phyloP scores from a whole-genome alignment of 768 basidiomycete genomes.

The Boletus rubescentipes region DNA sequence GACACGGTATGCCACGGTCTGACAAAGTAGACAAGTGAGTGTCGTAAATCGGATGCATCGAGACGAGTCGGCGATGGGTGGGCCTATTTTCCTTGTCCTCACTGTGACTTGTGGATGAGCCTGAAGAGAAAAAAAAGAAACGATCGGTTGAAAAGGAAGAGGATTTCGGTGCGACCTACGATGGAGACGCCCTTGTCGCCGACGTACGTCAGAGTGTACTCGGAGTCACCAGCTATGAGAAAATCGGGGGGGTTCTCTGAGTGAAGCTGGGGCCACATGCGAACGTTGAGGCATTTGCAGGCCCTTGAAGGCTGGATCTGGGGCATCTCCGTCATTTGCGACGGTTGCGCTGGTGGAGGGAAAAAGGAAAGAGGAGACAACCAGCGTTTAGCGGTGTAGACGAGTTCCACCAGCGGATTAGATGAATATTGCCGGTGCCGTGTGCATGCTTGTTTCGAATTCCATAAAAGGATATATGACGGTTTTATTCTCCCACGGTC shows the following conservation, averaged over 20 bases:
- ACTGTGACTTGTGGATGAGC: constrained; percentile 69
- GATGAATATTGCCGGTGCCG: constrained; percentile 35
- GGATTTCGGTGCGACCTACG: constrained; percentile 41
- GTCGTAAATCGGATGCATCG: constrained; percentile 59
- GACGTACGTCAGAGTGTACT: constrained; percentile 58
- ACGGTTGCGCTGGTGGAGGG: constrained; percentile 17
- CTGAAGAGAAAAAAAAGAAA: constrained; percentile 37
- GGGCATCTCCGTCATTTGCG: constrained; percentile 24
- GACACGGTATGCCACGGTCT: constrained; percentile 65
- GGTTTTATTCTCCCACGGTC: constrained; percentile 20
- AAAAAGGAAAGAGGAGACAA: constrained; percentile 15
- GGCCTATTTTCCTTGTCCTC: constrained; percentile 52
- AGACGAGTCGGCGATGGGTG: constrained; percentile 42
- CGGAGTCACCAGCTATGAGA: constrained; percentile 34
- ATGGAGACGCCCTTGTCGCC: constrained; percentile 66
- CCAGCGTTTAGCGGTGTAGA: constrained; percentile 28
- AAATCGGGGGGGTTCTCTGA: constrained; percentile 34
- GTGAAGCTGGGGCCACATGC: constrained; percentile 41
- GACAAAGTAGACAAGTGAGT: constrained; percentile 70
- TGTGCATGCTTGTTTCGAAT: constrained; percentile 25
- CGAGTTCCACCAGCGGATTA: constrained; percentile 27
- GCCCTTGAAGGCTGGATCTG: constrained; percentile 38
- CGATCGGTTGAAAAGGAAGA: constrained; percentile 1
- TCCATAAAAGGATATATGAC: constrained; percentile 25
- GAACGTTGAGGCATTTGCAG: constrained; percentile 74